A percentile compares a stretch with the other conserved stretches of the same genome.
Evolutionary conservation across 352 stramenopile species (phyloP).

Genomic region (Globisporangium solare): DNA sequence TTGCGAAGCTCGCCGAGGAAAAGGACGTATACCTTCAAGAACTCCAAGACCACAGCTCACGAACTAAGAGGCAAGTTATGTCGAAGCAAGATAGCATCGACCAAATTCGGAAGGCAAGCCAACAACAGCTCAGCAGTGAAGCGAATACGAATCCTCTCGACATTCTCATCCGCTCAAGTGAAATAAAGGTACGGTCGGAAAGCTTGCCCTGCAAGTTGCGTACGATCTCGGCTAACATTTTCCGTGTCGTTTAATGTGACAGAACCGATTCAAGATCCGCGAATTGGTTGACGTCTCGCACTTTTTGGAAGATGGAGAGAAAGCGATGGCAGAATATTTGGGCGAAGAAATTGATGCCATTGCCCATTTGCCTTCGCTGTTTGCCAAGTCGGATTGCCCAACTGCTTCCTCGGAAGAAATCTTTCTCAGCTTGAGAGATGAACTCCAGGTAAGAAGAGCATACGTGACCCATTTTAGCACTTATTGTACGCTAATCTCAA

Average conservation of each 20-base stretch:
- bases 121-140: slow-evolving; percentile 14
- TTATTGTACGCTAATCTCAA: neutral
- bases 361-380: slow-evolving; percentile 31
- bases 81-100: slow-evolving; percentile 30
- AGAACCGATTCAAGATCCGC: slow-evolving; percentile 36
- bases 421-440: slow-evolving; percentile 27
- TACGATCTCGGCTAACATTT: neutral
- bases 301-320: slow-evolving; percentile 33
- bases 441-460: slow-evolving; percentile 32
- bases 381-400: slow-evolving; percentile 26
- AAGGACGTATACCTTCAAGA: slow-evolving; percentile 6
- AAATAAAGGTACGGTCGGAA: slow-evolving; percentile 47
- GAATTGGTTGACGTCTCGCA: slow-evolving; percentile 30
- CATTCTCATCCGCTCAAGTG: slow-evolving; percentile 34
- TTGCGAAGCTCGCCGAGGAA: slow-evolving; percentile 14
- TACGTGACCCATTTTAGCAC: neutral
- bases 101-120: slow-evolving; percentile 28
- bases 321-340: slow-evolving; percentile 28
- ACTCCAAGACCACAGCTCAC: slow-evolving; percentile 11
- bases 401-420: slow-evolving; percentile 21
- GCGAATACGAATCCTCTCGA: slow-evolving; percentile 34
- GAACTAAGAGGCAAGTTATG: slow-evolving; percentile 27
- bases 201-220: neutral
- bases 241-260: slow-evolving; percentile 8
- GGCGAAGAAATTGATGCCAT: slow-evolving; percentile 27